Evolutionary conservation across 1,284 basidiomycete genomes (phyloP).

Genomic region (Boletus albobrunnescens): DNA sequence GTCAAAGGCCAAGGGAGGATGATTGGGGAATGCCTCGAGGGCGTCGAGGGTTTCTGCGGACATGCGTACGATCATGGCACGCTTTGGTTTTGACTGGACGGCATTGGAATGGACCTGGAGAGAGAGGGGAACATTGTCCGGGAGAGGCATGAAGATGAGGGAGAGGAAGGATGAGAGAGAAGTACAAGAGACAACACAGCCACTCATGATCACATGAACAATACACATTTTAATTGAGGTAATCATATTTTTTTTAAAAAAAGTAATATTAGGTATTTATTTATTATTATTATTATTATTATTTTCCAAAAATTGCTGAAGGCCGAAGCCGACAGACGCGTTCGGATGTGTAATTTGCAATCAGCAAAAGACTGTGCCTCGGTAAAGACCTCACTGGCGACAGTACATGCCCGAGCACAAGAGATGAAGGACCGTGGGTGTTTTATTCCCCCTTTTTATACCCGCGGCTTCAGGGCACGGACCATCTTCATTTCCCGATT

Average conservation of each 20-base stretch:
- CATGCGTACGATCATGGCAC: constrained; percentile 69
- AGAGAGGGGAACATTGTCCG: constrained; percentile 47
- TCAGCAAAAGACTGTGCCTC: constrained; percentile 90
- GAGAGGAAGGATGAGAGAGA: neutral
- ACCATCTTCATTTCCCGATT: neutral
- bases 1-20: constrained; percentile 52
- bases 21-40: constrained; percentile 46
- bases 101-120: constrained; percentile 53
- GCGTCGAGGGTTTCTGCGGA: constrained; percentile 65
- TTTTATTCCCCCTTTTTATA: no score
- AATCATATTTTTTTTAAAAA: no score
- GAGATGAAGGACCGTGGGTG: no score
- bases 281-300: no score
- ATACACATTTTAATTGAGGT: no score
- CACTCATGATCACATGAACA: no score
- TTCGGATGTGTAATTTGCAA: constrained; percentile 91
- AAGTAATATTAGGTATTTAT: no score
- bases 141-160: constrained; percentile 63
- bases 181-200: no score
- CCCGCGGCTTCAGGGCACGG: neutral
- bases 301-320: constrained; percentile 75
- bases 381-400: constrained; percentile 89
- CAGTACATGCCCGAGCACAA: constrained; percentile 91
- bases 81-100: constrained; percentile 56
- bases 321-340: constrained; percentile 72